Base-by-base conservation (phyloP, 2,329 filamentous ascomycete genomes). In the Fusarium miscanthi region DNA sequence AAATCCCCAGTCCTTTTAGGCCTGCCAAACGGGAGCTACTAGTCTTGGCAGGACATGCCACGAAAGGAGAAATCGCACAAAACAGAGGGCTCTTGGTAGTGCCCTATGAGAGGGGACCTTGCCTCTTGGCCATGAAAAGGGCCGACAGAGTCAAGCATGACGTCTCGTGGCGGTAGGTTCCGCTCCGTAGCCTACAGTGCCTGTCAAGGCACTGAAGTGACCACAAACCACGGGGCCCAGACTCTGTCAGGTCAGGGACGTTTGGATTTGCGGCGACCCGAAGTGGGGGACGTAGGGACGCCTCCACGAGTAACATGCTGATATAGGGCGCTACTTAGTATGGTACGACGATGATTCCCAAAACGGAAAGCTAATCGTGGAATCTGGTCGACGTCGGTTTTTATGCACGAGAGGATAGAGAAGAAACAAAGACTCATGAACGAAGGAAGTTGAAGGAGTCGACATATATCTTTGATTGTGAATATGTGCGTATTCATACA, bases 351-450 rank as follows among this genome's bases (percentile, higher is more conserved):
- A 64, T 66, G 65, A 71, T 48, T 59, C 64, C 73, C 42, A 71
- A 76, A 76, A 63, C 66, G 75, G 76, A 77, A 77, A 74, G 41
- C 70, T 68, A 66, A 73, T 77, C 76, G 76, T 37, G 41, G 19
- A 54, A 60, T 66, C 66, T 66, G 72, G 73, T 67, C 61, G 60
- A 67, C 56, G 72, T 68, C 70, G 63, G 53, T 62, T 58, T 40
- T 59, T 49, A 61, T 70, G 61, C 67, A 66, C 52, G 61, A 37
- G 59, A 57, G 56, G 31, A 59, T 45, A 41, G 61, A 42, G 19
- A 67, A 33, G 14, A 61, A 27, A 41, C 40, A 54, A 38, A 69
- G 54, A 21, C 41, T 72, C 19, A 27, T 25, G 48, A 25, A 48
- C 27, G 17, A 21, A 38, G 8, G 31, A 23, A 38, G 13, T 54